Evolutionary conservation across 163 green algal genomes (phyloP).

Genomic region (Trebouxiophyceae sp.): DNA sequence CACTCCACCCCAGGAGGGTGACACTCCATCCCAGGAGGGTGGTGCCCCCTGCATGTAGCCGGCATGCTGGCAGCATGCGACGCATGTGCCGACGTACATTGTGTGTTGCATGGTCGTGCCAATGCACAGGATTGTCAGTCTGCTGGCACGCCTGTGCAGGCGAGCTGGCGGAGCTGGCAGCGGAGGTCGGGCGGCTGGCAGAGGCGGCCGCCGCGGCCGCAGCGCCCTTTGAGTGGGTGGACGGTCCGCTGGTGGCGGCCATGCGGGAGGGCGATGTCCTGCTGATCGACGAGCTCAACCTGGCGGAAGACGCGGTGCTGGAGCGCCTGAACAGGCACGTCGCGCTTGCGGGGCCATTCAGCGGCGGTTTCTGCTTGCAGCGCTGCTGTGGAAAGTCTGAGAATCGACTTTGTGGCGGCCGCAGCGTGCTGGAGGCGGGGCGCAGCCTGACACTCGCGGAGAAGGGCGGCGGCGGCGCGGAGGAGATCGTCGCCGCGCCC

Average conservation of each 20-base stretch:
- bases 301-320: slow-evolving; percentile 96
- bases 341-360: too few species aligned
- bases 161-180: slow-evolving; percentile 17
- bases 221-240: slow-evolving; percentile 91
- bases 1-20: too few species aligned
- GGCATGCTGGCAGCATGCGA: too few species aligned
- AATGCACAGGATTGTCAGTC: too few species aligned
- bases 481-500: slow-evolving; percentile 73
- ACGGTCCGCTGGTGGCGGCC: slow-evolving; percentile 91
- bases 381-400: too few species aligned
- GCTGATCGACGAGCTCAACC: slow-evolving; percentile 96
- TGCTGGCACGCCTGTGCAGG: neutral
- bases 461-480: slow-evolving; percentile 77
- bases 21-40: too few species aligned
- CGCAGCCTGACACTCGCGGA: slow-evolving; percentile 87
- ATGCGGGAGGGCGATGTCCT: slow-evolving; percentile 91
- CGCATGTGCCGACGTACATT: too few species aligned
- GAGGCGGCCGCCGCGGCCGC: slow-evolving; percentile 38
- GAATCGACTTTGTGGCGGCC: too few species aligned
- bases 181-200: slow-evolving; percentile 17
- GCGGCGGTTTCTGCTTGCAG: too few species aligned
- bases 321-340: slow-evolving; percentile 92
- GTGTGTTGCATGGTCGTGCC: too few species aligned
- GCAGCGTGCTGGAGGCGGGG: slow-evolving; percentile 78
- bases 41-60: too few species aligned